A percentile compares a stretch with the other conserved stretches of the same genome.
Conservation (phyloP, 768 basidiomycete species). For the Lyophyllum shimeji region DNA sequence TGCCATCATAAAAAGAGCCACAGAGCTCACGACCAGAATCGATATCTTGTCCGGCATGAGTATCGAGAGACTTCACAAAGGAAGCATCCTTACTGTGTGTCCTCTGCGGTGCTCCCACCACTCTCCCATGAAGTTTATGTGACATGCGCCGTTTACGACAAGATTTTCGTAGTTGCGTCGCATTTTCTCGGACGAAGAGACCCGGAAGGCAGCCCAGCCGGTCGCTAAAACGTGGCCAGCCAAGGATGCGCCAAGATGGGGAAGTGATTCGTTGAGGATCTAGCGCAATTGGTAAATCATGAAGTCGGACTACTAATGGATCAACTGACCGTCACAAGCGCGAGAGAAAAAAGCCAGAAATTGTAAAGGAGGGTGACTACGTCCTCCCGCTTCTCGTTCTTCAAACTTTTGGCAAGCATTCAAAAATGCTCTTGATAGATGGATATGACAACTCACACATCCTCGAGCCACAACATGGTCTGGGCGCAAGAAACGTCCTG, state of each 20-base stretch:
- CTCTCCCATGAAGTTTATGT: slow-evolving; percentile 36
- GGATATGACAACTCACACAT: slow-evolving; percentile 33
- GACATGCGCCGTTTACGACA: slow-evolving; percentile 39
- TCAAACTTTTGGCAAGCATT: slow-evolving; percentile 25
- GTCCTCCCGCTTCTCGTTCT: slow-evolving; percentile 47
- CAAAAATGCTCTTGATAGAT: not conserved
- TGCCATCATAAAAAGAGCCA: slow-evolving; percentile 34
- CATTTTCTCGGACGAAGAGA: slow-evolving; percentile 31
- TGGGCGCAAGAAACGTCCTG: slow-evolving; percentile 33
- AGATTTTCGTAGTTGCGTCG: slow-evolving; percentile 30
- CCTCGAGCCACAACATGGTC: slow-evolving; percentile 45
- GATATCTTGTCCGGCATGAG: slow-evolving; percentile 31
- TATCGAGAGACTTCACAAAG: not conserved
- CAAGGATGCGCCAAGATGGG: slow-evolving; percentile 48
- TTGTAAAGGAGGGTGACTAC: slow-evolving; percentile 44
- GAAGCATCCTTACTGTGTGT: slow-evolving; percentile 34
- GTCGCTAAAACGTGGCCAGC: slow-evolving; percentile 46
- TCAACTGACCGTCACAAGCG: slow-evolving; percentile 42
- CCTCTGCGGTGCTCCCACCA: slow-evolving; percentile 39
- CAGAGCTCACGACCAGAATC: slow-evolving; percentile 36
- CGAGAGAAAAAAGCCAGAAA: slow-evolving; percentile 46
- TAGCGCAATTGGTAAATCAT: slow-evolving; percentile 15
- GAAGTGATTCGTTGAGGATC: slow-evolving; percentile 52
- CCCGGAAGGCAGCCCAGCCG: slow-evolving; percentile 46
- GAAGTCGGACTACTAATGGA: not conserved